Evolutionary conservation across 2,329 filamentous ascomycete species (phyloP).

Genomic region (Colletotrichum brevisporum): DNA sequence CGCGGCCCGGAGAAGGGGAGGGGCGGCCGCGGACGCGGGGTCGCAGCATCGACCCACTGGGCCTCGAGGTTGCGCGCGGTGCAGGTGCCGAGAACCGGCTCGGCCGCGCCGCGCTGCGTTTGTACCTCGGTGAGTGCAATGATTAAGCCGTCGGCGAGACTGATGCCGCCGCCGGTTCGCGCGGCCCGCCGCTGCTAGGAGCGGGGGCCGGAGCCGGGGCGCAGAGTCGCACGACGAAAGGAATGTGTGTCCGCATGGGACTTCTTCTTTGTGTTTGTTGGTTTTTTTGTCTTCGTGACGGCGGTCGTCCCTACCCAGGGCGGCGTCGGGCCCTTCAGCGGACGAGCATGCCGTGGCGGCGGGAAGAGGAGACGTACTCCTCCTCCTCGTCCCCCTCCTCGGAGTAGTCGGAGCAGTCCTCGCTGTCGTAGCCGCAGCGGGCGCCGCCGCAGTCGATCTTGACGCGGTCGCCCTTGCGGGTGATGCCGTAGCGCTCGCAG

Average conservation of each 20-base stretch:
- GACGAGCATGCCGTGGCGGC: slow-evolving; percentile 76
- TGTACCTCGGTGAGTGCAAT: slow-evolving; percentile 41
- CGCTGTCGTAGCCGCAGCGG: slow-evolving; percentile 85
- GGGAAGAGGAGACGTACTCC: slow-evolving; percentile 61
- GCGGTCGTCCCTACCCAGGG: slow-evolving; percentile 27
- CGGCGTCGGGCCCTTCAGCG: slow-evolving; percentile 45
- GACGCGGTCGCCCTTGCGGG: slow-evolving; percentile 90
- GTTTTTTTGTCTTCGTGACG: slow-evolving; percentile 1
- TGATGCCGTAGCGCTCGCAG: slow-evolving; percentile 97
- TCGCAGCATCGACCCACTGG: slow-evolving; percentile 69
- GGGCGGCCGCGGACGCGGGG: slow-evolving; percentile 55
- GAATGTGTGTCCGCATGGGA: slow-evolving; percentile 50
- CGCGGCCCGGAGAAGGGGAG: slow-evolving; percentile 17
- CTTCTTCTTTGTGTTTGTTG: slow-evolving; percentile 38
- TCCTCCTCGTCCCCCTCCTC: slow-evolving; percentile 71
- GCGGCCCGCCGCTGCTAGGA: neutral
- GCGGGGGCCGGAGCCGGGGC: slow-evolving; percentile 10
- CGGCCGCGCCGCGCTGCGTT: slow-evolving; percentile 48
- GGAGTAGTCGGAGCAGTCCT: slow-evolving; percentile 72
- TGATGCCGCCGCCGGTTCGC: slow-evolving; percentile 5
- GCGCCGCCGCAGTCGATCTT: slow-evolving; percentile 95
- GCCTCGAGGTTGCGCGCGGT: slow-evolving; percentile 25
- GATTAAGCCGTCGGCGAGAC: slow-evolving; percentile 33
- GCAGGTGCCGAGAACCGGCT: slow-evolving; percentile 60
- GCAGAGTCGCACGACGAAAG: slow-evolving; percentile 43